Percentiles rank a stretch among this genome's conserved stretches.
phyloP scores from a whole-genome alignment of 1,284 basidiomycete species.

The Trichosporon faecale region DNA sequence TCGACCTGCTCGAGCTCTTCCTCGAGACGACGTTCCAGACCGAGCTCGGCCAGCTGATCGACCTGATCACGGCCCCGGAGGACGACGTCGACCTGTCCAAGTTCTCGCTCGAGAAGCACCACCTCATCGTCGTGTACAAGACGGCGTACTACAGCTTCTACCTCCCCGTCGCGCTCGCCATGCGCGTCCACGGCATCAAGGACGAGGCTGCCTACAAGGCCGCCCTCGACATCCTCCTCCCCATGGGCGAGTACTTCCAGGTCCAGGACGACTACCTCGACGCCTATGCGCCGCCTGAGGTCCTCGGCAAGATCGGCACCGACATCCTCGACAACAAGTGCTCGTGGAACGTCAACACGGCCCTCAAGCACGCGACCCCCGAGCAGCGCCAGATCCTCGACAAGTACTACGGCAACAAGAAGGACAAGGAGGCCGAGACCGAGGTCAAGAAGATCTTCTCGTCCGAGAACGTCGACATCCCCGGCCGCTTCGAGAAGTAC shows the following conservation, averaged over 20 bases:
- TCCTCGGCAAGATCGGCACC: slow-evolving; percentile 95
- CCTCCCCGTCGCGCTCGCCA: slow-evolving; percentile 91
- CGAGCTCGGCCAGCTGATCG: slow-evolving; percentile 92
- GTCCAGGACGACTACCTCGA: slow-evolving; percentile 98
- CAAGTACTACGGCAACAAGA: slow-evolving; percentile 77
- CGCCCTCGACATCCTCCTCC: slow-evolving; percentile 80
- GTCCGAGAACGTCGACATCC: slow-evolving; percentile 65
- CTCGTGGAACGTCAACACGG: slow-evolving; percentile 93
- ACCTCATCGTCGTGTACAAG: slow-evolving; percentile 94
- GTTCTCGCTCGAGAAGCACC: slow-evolving; percentile 83
- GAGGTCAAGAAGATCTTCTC: slow-evolving; percentile 71
- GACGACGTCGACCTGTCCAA: slow-evolving; percentile 79
- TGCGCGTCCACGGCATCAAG: slow-evolving; percentile 71
- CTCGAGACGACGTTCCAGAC: slow-evolving; percentile 92
- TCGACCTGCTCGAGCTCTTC: slow-evolving; percentile 86
- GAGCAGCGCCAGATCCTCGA: slow-evolving; percentile 60
- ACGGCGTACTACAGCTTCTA: slow-evolving; percentile 99
- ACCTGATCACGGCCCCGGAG: slow-evolving; percentile 92
- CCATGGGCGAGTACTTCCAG: slow-evolving; percentile 98
- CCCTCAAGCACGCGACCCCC: slow-evolving; percentile 66
- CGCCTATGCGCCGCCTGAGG: slow-evolving; percentile 82
- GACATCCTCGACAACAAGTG: slow-evolving; percentile 99
- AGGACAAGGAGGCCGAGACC: slow-evolving; percentile 64
- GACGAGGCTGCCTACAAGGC: slow-evolving; percentile 69
- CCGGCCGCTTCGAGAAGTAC: slow-evolving; percentile 68